Evolutionary conservation across 345 rosid genomes (phyloP), one percentile per base, ranked within the genome.

Genomic region (Lepidium didymum): DNA sequence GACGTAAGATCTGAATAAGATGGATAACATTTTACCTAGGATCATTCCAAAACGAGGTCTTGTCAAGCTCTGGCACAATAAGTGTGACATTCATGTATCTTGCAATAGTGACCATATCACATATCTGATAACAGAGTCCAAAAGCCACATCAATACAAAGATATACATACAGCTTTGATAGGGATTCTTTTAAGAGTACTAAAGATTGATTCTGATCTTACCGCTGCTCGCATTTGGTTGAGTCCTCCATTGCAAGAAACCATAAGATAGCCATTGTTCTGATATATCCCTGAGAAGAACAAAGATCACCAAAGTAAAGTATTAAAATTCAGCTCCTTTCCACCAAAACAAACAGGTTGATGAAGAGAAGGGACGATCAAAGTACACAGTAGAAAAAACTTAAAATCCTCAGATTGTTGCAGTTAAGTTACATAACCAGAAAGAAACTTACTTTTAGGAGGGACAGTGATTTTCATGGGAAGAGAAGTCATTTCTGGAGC

Each of bases 181-280:
- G 37, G 57, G 31, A 29, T n/a, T 31, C 33, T 21, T 25, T 56
- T 5, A 9, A 37, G 37, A 67, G 62, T 13, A 8, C 52, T 7
- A 19, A 41, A 40, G 40, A 56, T 31, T 31, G 45, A 40, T 40
- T 57, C 12, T 50, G 60, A 65, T 29, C 13, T 81, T 67, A 90
- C 96, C 45, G 94, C 96, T 34, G 96, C 89, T 73, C 96, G 79
- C 96, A 90, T 90, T 78, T 90, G 96, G 79, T 90, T 90, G 56
- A 90, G 96, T 77, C 96, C 96, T 59, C 96, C 96, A 81, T 86
- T 90, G 77, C 92, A 86, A 8, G 97, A 95, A 69, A 89, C 92
- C 93, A 95, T 81, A 69, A 91, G 84, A 68, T 95, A 91, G 36
- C 97, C 97, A 73, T 91, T 95, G 89, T 91, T 91, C 75, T 83